phyloP scores from a whole-genome alignment of 345 rosid genomes.

The Lepidium aucheri region DNA sequence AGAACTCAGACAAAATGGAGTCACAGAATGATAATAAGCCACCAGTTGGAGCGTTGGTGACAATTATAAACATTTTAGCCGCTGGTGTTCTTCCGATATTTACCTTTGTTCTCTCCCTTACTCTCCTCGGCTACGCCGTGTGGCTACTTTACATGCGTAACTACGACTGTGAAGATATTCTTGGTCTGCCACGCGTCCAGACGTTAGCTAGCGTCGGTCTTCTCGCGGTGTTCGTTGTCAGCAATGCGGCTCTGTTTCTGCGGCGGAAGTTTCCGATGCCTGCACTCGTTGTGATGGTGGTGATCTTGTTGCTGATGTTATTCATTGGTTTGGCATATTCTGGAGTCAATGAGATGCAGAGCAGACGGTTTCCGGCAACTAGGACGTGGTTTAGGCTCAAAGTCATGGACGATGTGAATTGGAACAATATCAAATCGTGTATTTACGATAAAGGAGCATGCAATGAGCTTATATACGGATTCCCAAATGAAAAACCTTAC shows the following conservation, averaged over 20 bases:
- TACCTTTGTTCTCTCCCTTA: slow-evolving; percentile 50
- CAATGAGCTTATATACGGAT: slow-evolving; percentile 25
- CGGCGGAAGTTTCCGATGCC: slow-evolving; percentile 40
- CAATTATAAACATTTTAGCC: slow-evolving; percentile 22
- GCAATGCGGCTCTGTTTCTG: slow-evolving; percentile 33
- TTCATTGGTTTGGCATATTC: slow-evolving; percentile 51
- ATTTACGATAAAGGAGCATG: slow-evolving; percentile 42
- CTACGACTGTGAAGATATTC: slow-evolving; percentile 61
- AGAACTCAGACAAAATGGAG: slow-evolving; percentile 25
- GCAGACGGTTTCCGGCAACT: slow-evolving; percentile 40
- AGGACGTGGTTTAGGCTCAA: slow-evolving; percentile 48
- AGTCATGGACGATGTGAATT: slow-evolving; percentile 31
- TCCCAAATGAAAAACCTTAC: slow-evolving; percentile 23
- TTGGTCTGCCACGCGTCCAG: slow-evolving; percentile 51
- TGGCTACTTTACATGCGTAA: slow-evolving; percentile 67
- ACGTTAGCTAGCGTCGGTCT: slow-evolving; percentile 36
- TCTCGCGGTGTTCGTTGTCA: slow-evolving; percentile 39
- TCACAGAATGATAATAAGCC: slow-evolving; percentile 18
- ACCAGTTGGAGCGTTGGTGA: slow-evolving; percentile 4
- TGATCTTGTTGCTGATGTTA: slow-evolving; percentile 44
- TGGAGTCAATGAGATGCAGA: slow-evolving; percentile 49
- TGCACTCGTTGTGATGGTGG: slow-evolving; percentile 44
- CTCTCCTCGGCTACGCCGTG: slow-evolving; percentile 47
- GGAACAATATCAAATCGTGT: slow-evolving; percentile 62
- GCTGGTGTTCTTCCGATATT: slow-evolving; percentile 33